These are phyloP conservation scores for Candida tibetensis DNA, from an alignment of 805 yeast species.

Conservation along the genomic window DNA sequence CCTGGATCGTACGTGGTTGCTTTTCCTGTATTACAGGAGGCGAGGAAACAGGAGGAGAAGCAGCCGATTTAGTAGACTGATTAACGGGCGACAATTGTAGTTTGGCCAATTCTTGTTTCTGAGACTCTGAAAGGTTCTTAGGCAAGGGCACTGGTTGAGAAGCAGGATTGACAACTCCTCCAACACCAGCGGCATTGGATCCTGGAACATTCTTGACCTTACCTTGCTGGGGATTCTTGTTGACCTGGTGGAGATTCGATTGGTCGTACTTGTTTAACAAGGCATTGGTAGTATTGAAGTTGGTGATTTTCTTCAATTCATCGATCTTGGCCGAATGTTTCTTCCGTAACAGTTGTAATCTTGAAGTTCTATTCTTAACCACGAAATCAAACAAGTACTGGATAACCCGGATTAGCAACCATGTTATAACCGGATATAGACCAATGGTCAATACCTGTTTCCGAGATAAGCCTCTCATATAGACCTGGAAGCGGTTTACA, in stretches of 20 bases:
- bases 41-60: background rate
- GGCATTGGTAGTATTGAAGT: conserved; percentile 73
- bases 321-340: conserved; percentile 57
- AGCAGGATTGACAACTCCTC: background rate
- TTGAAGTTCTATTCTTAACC: conserved; percentile 19
- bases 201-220: background rate
- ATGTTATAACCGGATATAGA: conserved; percentile 23
- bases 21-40: too few relatives aligned
- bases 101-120: conserved; percentile 3
- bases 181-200: background rate
- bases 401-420: conserved; percentile 16
- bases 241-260: background rate
- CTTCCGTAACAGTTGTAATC: conserved; percentile 31
- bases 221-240: background rate
- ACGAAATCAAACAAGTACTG: conserved; percentile 17
- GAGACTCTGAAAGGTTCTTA: background rate
- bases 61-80: background rate
- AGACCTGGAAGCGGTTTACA: conserved; percentile 20
- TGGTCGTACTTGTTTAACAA: conserved; percentile 56
- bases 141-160: background rate
- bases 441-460: conserved; percentile 14
- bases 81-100: conserved; percentile 1
- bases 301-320: conserved; percentile 67
- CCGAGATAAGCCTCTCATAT: conserved; percentile 24
- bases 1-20: conserved; percentile 27